Evolutionary conservation across 148 eudicot species (phyloP).

Genomic region (Euryodendron excelsum): DNA sequence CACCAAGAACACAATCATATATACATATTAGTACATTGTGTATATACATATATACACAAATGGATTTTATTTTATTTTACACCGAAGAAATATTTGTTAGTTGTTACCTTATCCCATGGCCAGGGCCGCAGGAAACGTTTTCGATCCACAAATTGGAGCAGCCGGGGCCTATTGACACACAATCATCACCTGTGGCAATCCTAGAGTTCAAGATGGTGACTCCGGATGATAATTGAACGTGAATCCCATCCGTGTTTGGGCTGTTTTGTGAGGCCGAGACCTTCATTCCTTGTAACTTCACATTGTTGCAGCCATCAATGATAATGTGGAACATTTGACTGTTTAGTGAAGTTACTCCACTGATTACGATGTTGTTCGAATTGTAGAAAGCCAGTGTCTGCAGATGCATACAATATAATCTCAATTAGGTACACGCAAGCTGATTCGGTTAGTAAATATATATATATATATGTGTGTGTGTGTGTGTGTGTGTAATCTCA

Average conservation of each 20-base stretch:
- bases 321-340: constrained; percentile 47
- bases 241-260: constrained; percentile 71
- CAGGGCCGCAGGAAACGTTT: not conserved
- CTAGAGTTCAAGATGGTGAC: constrained; percentile 30
- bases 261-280: constrained; percentile 34
- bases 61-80: too few species aligned
- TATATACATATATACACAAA: too few species aligned
- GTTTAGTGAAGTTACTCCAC: constrained; percentile 35
- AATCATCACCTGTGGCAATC: constrained; percentile 49
- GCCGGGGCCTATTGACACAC: constrained; percentile 51
- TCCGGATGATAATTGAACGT: constrained; percentile 27
- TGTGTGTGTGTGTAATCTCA: too few species aligned
- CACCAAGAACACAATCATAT: too few species aligned
- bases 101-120: constrained; percentile 9
- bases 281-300: constrained; percentile 19
- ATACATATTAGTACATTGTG: too few species aligned
- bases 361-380: constrained; percentile 29
- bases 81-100: too few species aligned
- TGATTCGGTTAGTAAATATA: too few species aligned
- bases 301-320: constrained; percentile 32
- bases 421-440: too few species aligned
- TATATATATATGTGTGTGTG: too few species aligned
- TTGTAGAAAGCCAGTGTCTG: constrained; percentile 36
- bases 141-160: constrained; percentile 12
- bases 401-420: not conserved